Base-by-base conservation (phyloP, 1,139 yeast species). In the Yamadazyma conglobata region DNA sequence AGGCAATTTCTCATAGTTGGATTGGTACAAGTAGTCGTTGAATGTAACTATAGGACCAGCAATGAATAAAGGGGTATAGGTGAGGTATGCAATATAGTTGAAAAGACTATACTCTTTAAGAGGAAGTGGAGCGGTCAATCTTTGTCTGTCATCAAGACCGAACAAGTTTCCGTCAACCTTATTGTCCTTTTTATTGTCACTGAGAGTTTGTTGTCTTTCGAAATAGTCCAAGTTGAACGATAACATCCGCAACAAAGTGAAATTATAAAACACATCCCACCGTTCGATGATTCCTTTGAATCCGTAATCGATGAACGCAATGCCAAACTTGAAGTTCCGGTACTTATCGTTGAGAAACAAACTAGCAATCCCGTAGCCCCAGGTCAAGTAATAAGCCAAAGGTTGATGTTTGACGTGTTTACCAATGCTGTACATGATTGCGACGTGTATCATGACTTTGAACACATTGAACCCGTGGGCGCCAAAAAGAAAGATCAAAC, bases 211-310 rank as follows among this genome's bases (percentile, higher is more conserved):
- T 43, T 54, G 58, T 40, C 74, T 63, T 45, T 73, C 76, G 25
- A 81, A 54, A 47, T 72, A 87, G 56, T 93, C 99, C 42, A 85
- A 55, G 43, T 85, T 85, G 56, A 71, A 91, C 35, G 96, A 85
- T 28, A 93, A 60, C 74, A 88, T 76, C 44, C 96, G 70, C 33
- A 93, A 68, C 41, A 91, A 63, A 1, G 95, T 81, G 56, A 93
- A 87, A 56, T 91, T 93, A 69, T 79, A 93, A 47, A 85, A 86
- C 6, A 93, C 96, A 51, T 91, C 97, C 99, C 99, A 93, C 44
- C 97, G 68, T 12, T 77, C 70, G 43, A 91, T 79, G 15, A 89
- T 70, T 0, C 98, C 97, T 52, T 64, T 68, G 46, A 70, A 79
- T 1, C 77, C 71, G 20, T 57, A 43, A 46, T 79, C 94, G 43